Conservation (phyloP, 768 basidiomycete species). For the Leccinum pellstonianum region DNA sequence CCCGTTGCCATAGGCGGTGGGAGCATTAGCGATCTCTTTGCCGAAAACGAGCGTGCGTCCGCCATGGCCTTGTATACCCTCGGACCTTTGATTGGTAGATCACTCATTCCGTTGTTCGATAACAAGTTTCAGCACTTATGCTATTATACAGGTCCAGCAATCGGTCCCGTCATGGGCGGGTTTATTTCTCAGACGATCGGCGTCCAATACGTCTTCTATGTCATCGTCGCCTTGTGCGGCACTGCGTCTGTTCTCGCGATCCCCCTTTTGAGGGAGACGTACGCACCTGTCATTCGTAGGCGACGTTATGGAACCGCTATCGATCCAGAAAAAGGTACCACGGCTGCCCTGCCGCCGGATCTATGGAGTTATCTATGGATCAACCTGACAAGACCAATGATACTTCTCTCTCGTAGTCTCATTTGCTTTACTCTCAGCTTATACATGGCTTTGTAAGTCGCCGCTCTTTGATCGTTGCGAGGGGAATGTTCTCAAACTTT, state of each 20-base stretch:
- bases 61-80: constrained; percentile 71
- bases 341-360: constrained; percentile 22
- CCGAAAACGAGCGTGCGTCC: constrained; percentile 56
- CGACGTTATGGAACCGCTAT: constrained; percentile 38
- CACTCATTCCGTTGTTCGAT: constrained; percentile 6
- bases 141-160: constrained; percentile 38
- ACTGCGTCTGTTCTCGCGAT: constrained; percentile 49
- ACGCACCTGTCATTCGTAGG: constrained; percentile 64
- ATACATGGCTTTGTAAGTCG: constrained; percentile 70
- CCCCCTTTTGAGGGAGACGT: constrained; percentile 71
- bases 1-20: constrained; percentile 67
- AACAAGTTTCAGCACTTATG: constrained; percentile 7
- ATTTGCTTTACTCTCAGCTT: constrained; percentile 71
- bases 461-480: background rate
- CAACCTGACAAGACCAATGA: constrained; percentile 59
- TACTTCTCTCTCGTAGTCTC: constrained; percentile 58
- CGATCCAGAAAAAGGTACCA: constrained; percentile 47
- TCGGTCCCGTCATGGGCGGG: constrained; percentile 66
- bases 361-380: constrained; percentile 50
- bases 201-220: constrained; percentile 58
- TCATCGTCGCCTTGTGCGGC: constrained; percentile 46
- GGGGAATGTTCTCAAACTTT: background rate
- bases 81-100: constrained; percentile 58
- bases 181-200: constrained; percentile 61
- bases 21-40: constrained; percentile 64